phyloP scores from a whole-genome alignment of 116 monocot genomes.

The Phalaenopsis hybrid region DNA sequence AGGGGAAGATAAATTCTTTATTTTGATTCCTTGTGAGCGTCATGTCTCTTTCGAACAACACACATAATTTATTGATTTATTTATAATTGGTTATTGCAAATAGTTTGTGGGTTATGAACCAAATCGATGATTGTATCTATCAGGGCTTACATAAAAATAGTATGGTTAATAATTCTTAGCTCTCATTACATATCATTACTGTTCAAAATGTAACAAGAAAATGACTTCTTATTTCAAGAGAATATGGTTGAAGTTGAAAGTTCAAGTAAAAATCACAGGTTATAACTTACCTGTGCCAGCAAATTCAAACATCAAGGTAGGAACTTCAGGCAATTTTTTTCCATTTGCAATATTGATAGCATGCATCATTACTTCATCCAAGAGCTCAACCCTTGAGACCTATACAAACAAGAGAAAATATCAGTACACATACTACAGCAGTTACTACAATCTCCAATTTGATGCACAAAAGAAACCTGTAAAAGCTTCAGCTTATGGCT shows the following conservation, averaged over 20 bases:
- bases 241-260: background rate
- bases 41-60: too few species aligned
- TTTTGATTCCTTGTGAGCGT: too few species aligned
- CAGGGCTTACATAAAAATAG: background rate
- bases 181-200: background rate
- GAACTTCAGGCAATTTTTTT: constrained; percentile 78
- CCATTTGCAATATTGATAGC: constrained; percentile 93
- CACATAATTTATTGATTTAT: too few species aligned
- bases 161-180: background rate
- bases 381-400: constrained; percentile 94
- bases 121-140: background rate
- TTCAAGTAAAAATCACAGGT: background rate
- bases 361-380: constrained; percentile 91
- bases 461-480: background rate
- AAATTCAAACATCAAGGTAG: constrained; percentile 98
- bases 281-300: constrained; percentile 78
- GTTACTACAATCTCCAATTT: background rate
- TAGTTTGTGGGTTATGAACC: too few species aligned
- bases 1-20: too few species aligned
- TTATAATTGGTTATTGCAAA: too few species aligned
- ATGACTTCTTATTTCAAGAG: background rate
- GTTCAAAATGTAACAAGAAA: background rate
- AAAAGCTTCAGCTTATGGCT: background rate
- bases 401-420: constrained; percentile 14
- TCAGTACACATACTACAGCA: background rate